Conservation (phyloP, 2,329 filamentous ascomycete species). For the Aspergillus fijiensis region DNA sequence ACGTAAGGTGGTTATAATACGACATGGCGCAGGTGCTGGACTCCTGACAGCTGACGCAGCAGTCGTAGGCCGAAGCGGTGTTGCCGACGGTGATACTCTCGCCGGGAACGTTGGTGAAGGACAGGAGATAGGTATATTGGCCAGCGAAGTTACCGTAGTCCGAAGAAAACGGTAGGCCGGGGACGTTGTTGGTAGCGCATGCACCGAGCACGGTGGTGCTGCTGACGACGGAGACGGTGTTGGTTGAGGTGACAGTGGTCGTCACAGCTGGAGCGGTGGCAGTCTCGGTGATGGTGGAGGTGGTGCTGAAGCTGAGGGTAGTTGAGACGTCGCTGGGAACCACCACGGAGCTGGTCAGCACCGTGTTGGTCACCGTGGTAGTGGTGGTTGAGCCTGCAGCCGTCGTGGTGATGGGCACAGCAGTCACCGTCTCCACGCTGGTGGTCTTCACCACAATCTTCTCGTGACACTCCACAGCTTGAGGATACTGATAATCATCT, state of each 20-base stretch:
- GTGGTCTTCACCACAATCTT: slow-evolving; percentile 3
- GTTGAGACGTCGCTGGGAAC: not conserved
- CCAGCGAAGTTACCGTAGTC: not conserved
- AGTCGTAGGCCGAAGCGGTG: slow-evolving; percentile 1
- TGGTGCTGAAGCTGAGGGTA: not conserved
- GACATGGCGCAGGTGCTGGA: slow-evolving; percentile 4
- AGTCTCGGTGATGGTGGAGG: not conserved
- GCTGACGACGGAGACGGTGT: not conserved
- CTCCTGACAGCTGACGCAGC: slow-evolving; percentile 4
- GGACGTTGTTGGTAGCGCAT: not conserved
- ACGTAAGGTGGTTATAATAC: not conserved
- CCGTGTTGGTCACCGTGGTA: not conserved
- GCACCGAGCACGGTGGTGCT: not conserved
- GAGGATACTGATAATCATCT: slow-evolving; percentile 1
- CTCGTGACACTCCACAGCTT: not conserved
- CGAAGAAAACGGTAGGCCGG: not conserved
- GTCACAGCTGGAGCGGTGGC: not conserved
- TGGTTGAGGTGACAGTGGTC: not conserved
- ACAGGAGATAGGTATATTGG: not conserved
- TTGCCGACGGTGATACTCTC: not conserved
- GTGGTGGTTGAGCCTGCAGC: not conserved
- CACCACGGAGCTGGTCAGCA: not conserved
- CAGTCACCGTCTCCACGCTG: not conserved
- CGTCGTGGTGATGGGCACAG: not conserved
- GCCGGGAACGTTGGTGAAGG: not conserved